Evolutionary conservation across 108 stramenopile genomes (phyloP).

Genomic region (Stephanodiscus minutulus): DNA sequence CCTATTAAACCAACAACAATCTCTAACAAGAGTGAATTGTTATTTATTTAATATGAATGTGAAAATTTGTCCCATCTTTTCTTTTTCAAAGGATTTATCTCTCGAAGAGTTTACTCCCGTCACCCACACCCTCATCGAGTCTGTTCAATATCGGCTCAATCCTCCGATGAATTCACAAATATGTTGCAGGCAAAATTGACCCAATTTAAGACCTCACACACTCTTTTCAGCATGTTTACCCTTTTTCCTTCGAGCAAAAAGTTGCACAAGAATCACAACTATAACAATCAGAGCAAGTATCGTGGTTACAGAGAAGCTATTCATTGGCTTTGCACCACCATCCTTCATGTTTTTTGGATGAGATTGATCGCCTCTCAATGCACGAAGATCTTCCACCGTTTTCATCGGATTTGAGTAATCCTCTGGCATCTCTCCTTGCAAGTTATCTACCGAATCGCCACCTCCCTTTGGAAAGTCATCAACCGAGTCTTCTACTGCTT

Average conservation of each 20-base stretch:
- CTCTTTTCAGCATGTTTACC: slow-evolving; percentile 16
- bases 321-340: not conserved
- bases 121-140: too few species aligned
- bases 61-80: too few species aligned
- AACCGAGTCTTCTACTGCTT: slow-evolving; percentile 6
- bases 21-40: too few species aligned
- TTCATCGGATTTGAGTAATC: not conserved
- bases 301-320: not conserved
- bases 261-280: slow-evolving; percentile 2
- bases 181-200: not conserved
- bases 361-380: not conserved
- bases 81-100: too few species aligned
- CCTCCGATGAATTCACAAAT: too few species aligned
- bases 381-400: not conserved
- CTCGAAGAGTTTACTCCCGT: too few species aligned
- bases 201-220: not conserved
- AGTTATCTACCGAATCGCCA: slow-evolving; percentile 3
- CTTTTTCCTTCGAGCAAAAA: not conserved
- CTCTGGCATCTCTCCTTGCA: slow-evolving; percentile 21
- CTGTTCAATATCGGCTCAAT: too few species aligned
- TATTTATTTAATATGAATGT: too few species aligned
- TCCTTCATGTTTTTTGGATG: not conserved
- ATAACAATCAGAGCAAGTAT: not conserved
- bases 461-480: not conserved
- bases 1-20: too few species aligned